These are phyloP conservation scores for Pinus albicaulis DNA, from an alignment of 75 land plant genomes.

Conservation along the genomic window DNA sequence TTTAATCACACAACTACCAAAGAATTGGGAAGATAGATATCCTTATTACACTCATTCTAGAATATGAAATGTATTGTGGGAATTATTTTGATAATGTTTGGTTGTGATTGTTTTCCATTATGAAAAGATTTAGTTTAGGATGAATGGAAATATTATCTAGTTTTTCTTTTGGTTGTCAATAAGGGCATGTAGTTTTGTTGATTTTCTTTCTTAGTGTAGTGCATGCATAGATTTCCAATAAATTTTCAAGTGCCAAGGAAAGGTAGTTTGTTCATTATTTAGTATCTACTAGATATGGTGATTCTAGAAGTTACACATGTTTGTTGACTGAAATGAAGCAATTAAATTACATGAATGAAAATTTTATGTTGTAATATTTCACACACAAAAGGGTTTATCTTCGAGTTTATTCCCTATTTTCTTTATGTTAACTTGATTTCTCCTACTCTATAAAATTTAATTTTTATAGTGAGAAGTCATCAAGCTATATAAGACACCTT, in stretches of 20 bases:
- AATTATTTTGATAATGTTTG: not conserved
- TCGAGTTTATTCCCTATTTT: not conserved
- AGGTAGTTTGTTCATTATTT: no score
- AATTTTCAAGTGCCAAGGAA: not conserved
- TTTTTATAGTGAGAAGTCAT: not conserved
- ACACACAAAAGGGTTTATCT: no score
- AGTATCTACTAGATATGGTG: not conserved
- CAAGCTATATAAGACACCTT: not conserved
- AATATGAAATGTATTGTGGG: not conserved
- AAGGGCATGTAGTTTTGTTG: not conserved
- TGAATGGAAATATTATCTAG: not conserved
- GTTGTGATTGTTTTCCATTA: not conserved
- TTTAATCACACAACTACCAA: not conserved
- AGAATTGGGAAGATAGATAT: not conserved
- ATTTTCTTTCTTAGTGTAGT: not conserved
- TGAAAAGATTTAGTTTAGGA: not conserved
- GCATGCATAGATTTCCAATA: not conserved
- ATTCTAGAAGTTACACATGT: not conserved
- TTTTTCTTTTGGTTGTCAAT: not conserved
- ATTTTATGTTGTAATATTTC: not conserved
- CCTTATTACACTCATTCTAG: not conserved
- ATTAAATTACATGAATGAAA: not conserved
- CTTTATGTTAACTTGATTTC: not conserved
- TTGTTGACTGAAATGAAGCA: not conserved
- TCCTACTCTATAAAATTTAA: not conserved